Evolutionary conservation across 192 early-diverging fungal genomes (phyloP).

Genomic region (Linderina pennispora): DNA sequence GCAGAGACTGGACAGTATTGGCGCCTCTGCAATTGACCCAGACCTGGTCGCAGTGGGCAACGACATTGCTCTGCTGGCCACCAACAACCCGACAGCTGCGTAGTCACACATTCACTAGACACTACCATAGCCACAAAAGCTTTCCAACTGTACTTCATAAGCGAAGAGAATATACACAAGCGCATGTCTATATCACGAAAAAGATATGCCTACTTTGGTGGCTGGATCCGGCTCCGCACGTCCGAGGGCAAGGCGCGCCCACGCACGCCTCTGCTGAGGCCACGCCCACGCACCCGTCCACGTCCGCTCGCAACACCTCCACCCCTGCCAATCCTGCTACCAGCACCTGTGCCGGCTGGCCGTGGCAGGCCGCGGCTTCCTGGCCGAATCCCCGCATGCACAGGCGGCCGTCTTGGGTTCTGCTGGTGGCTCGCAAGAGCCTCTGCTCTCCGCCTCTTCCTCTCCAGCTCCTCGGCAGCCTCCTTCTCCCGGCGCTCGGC

Average conservation of each 20-base stretch:
- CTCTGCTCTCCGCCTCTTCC: constrained; percentile 11
- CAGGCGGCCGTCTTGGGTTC: constrained; percentile 3
- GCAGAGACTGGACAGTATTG: constrained; percentile 7
- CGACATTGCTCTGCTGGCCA: constrained; percentile 32
- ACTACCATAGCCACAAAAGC: too few species aligned
- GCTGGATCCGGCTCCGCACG: constrained; percentile 21
- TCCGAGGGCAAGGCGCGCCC: constrained; percentile 12
- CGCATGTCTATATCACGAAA: too few species aligned
- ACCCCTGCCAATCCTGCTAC: neutral
- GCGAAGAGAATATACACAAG: too few species aligned
- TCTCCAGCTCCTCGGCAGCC: constrained; percentile 11
- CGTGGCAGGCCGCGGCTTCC: constrained; percentile 14
- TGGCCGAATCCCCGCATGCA: constrained; percentile 6
- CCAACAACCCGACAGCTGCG: too few species aligned
- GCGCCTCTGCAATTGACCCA: neutral
- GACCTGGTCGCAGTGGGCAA: constrained; percentile 34
- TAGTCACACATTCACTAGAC: too few species aligned
- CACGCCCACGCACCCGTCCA: constrained; percentile 6
- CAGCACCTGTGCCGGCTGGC: constrained; percentile 2
- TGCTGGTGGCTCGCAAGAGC: constrained; percentile 4
- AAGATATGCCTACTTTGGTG: too few species aligned
- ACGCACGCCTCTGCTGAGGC: constrained; percentile 14
- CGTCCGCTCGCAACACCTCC: constrained; percentile 1
- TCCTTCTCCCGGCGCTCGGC: constrained; percentile 7
- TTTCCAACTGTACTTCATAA: too few species aligned